Evolutionary conservation across 2,329 filamentous ascomycete genomes (phyloP), one percentile per base, ranked within the genome.

Genomic region (Biscogniauxia mediterranea): DNA sequence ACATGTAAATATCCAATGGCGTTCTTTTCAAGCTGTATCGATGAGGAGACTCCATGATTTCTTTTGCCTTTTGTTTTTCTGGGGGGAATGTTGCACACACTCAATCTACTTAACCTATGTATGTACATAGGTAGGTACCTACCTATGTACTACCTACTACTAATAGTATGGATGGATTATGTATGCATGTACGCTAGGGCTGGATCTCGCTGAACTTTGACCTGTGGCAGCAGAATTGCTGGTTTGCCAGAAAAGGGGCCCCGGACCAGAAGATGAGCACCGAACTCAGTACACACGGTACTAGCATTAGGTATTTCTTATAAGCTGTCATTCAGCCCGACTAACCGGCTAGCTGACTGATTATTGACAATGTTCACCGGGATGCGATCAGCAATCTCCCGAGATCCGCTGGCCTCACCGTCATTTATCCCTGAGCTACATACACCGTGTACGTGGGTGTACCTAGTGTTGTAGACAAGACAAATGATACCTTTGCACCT

Each of bases 311-410:
- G 3, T 46, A n/a, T 11, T 46, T 17, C 38, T 46, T n/a, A n/a
- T 46, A 46, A 46, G 38, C 38, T 46, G 38, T 5, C 38, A 46
- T 46, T n/a, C 7, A n/a, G 17, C 38, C 4, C 4, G 38, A n/a
- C 38, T 46, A 17, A n/a, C 38, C 38, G 38, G 38, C 38, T 46
- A 46, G 38, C 38, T 46, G 38, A 46, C 17, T 46, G 38, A 46
- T 46, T 46, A 46, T 46, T 46, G 38, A 46, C 15, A 46, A 46
- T 46, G 38, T 46, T 46, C 38, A 46, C 38, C 38, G 38, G 38
- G 55, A 51, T 56, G 23, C 25, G 5, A 61, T 59, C 55, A 57
- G 56, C 56, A 64, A 61, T 62, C 56, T 56, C 62, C 64, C 58
- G 59, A 63, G 55, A 57, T 59, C 59, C 59, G 53, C 58, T 51